phyloP scores from a whole-genome alignment of 441 rosid genomes.

The Oxalis stricta region DNA sequence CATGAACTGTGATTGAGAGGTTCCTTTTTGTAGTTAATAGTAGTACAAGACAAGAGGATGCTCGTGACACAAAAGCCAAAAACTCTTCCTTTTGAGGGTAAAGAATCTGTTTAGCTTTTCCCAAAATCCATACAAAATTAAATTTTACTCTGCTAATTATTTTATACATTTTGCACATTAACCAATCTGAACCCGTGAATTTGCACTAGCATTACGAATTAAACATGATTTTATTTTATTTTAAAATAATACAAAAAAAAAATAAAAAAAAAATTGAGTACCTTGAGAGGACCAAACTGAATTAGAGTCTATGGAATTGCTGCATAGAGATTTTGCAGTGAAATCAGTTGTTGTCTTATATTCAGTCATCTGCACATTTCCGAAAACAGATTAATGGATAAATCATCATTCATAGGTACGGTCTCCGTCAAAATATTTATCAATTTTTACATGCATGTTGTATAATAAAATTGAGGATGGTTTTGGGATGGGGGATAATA shows the following conservation, averaged over 20 bases:
- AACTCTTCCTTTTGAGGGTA: constrained; percentile 11
- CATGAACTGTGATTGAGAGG: constrained; percentile 7
- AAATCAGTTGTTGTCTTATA: constrained; percentile 52
- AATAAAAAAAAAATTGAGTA: constrained; percentile 7
- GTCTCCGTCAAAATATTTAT: too few species aligned
- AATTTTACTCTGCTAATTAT: constrained; percentile 6
- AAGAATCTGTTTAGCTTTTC: constrained; percentile 14
- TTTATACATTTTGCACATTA: background rate
- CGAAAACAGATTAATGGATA: background rate
- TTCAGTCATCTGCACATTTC: constrained; percentile 49
- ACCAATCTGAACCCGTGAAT: constrained; percentile 8
- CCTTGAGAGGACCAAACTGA: constrained; percentile 89
- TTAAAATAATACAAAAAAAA: too few species aligned
- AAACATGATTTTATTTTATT: too few species aligned
- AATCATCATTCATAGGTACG: too few species aligned
- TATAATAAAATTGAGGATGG: too few species aligned
- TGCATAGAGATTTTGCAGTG: constrained; percentile 25
- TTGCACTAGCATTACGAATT: constrained; percentile 10
- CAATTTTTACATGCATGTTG: too few species aligned
- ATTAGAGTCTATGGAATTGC: constrained; percentile 28
- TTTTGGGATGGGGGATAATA: too few species aligned
- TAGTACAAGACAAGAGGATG: too few species aligned
- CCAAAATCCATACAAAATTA: constrained; percentile 1
- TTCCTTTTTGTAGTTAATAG: background rate
- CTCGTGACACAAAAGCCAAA: constrained; percentile 53